Conservation (phyloP, 805 yeast genomes). For the Wickerhamiella brachini region DNA sequence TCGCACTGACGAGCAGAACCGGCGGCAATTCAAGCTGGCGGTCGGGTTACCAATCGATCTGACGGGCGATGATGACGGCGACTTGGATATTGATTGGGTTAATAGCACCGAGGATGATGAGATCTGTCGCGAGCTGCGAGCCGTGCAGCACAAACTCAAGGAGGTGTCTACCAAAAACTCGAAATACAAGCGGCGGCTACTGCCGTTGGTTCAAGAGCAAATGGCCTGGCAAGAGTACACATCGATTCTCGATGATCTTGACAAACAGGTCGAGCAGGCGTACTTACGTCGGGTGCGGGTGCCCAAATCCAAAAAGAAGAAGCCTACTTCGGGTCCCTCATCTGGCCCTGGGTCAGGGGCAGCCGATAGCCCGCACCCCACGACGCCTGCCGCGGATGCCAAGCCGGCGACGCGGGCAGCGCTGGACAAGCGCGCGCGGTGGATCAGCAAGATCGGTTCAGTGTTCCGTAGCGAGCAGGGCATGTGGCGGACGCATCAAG, state of each 20-base stretch:
- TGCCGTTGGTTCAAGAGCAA: constrained; percentile 71
- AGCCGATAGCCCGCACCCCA: constrained; percentile 9
- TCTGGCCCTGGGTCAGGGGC: too few relatives aligned
- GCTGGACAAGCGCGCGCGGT: constrained; percentile 71
- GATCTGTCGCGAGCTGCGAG: constrained; percentile 68
- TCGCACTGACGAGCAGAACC: constrained; percentile 22
- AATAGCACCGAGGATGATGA: constrained; percentile 85
- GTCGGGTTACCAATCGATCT: constrained; percentile 14
- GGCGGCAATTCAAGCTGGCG: constrained; percentile 16
- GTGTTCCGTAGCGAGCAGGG: constrained; percentile 52
- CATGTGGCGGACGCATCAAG: constrained; percentile 65
- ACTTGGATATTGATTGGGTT: constrained; percentile 52
- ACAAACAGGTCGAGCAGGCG: constrained; percentile 93
- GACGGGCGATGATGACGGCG: constrained; percentile 16
- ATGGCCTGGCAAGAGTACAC: constrained; percentile 91
- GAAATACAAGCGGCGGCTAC: constrained; percentile 46
- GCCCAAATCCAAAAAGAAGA: constrained; percentile 51
- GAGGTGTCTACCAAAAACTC: constrained; percentile 50
- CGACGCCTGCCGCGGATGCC: constrained; percentile 40
- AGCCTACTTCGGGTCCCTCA: constrained; percentile 16
- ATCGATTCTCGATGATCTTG: constrained; percentile 81
- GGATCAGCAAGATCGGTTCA: constrained; percentile 86
- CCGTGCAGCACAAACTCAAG: constrained; percentile 53
- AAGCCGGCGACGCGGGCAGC: constrained; percentile 66
- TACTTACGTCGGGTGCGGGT: constrained; percentile 70